Evolutionary conservation across 176 grass and related monocot genomes (phyloP).

Genomic region (Aegilops umbellulata): DNA sequence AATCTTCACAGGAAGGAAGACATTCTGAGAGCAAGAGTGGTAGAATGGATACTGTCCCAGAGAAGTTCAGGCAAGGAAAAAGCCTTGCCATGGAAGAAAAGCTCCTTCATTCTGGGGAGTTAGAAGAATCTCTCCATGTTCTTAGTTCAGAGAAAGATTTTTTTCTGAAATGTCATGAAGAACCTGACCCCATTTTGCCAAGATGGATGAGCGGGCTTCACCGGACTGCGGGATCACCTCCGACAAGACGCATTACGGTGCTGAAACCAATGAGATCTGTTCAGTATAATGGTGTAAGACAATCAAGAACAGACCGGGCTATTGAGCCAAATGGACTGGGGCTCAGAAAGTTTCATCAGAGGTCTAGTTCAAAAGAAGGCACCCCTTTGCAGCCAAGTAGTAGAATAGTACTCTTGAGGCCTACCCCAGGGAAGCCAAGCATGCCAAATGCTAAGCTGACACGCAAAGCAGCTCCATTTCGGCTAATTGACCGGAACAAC

Average conservation of each 20-base stretch:
- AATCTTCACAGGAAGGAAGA: slow-evolving; percentile 32
- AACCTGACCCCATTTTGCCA: slow-evolving; percentile 56
- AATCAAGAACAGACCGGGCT: slow-evolving; percentile 5
- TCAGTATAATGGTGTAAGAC: slow-evolving; percentile 24
- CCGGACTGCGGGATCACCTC: slow-evolving; percentile 31
- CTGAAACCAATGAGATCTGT: slow-evolving; percentile 63
- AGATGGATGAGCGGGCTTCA: slow-evolving; percentile 19
- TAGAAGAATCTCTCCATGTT: slow-evolving; percentile 54
- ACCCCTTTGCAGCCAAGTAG: slow-evolving; percentile 58
- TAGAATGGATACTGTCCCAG: slow-evolving; percentile 37
- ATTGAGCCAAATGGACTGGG: slow-evolving; percentile 34
- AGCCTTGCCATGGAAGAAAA: slow-evolving; percentile 38
- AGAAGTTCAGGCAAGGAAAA: slow-evolving; percentile 54
- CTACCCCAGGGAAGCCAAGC: slow-evolving; percentile 50
- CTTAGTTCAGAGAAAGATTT: slow-evolving; percentile 80
- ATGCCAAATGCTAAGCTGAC: slow-evolving; percentile 38
- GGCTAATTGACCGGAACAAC: slow-evolving; percentile 22
- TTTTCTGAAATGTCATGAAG: slow-evolving; percentile 63
- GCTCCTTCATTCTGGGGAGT: slow-evolving; percentile 44
- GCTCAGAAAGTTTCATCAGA: slow-evolving; percentile 26
- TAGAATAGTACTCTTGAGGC: slow-evolving; percentile 85
- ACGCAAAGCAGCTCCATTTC: slow-evolving; percentile 23
- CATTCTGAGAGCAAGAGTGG: slow-evolving; percentile 31
- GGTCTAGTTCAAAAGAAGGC: slow-evolving; percentile 40
- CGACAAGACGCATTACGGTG: slow-evolving; percentile 66